These are phyloP conservation scores for Ceratobasidium sp. DNA, from an alignment of 1,284 basidiomycete species.

Conservation along the genomic window DNA sequence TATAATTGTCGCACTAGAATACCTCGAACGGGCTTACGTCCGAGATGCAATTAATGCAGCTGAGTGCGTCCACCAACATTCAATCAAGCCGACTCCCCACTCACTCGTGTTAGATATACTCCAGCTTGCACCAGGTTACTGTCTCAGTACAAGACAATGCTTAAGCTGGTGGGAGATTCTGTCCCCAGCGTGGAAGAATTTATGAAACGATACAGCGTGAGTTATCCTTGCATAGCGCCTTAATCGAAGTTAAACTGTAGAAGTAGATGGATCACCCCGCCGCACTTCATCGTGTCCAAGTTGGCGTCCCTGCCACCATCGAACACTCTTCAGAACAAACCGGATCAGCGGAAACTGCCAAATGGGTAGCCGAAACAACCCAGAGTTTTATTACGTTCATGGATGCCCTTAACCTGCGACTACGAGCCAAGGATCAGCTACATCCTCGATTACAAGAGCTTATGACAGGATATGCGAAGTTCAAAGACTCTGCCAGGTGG, in stretches of 20 bases:
- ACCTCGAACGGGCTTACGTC: constrained; percentile 95
- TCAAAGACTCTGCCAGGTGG: constrained; percentile 94
- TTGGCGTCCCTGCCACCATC: constrained; percentile 96
- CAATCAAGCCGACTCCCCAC: neutral
- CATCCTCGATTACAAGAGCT: constrained; percentile 96
- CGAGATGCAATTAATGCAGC: constrained; percentile 91
- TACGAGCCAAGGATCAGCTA: constrained; percentile 96
- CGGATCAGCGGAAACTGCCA: constrained; percentile 83
- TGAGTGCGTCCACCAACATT: constrained; percentile 72
- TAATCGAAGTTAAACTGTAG: neutral
- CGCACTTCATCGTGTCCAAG: constrained; percentile 88
- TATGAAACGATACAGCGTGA: constrained; percentile 89
- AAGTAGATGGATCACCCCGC: constrained; percentile 93
- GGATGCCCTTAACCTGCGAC: constrained; percentile 93
- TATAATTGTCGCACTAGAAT: constrained; percentile 92
- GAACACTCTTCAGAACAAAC: constrained; percentile 87
- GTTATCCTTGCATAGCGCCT: constrained; percentile 54
- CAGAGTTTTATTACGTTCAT: constrained; percentile 99
- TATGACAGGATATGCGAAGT: constrained; percentile 91
- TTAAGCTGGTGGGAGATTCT: constrained; percentile 91
- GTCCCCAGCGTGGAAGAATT: constrained; percentile 89
- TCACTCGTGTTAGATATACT: constrained; percentile 79
- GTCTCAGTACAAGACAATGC: constrained; percentile 97
- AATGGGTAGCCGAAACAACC: constrained; percentile 99
- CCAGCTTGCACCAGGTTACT: constrained; percentile 93